A percentile compares a stretch with the other conserved stretches of the same genome.
These are phyloP conservation scores for Symbiodinium natans DNA, from an alignment of 73 alveolate species.

Conservation along the genomic window DNA sequence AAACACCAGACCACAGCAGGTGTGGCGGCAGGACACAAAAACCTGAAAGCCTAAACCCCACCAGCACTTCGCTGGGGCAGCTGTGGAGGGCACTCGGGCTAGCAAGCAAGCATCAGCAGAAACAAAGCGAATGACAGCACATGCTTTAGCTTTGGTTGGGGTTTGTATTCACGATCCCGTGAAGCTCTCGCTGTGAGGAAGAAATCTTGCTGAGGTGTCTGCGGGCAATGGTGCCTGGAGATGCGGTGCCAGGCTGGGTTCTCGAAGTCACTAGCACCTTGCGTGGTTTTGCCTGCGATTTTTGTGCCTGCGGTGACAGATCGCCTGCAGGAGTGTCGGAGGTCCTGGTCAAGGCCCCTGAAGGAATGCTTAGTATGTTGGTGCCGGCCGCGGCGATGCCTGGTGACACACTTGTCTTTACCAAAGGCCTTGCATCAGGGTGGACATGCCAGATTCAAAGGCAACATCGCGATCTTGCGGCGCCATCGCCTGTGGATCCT, in stretches of 20 bases:
- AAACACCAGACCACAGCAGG: no score
- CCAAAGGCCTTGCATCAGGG: neutral
- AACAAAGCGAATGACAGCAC: no score
- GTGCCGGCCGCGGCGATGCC: conserved; percentile 48
- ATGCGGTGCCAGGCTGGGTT: conserved; percentile 74
- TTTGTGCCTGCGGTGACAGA: neutral
- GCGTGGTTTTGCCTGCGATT: neutral
- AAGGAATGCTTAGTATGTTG: conserved; percentile 25
- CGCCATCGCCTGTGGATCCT: conserved; percentile 13
- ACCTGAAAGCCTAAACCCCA: no score
- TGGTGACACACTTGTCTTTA: conserved; percentile 43
- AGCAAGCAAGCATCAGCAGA: no score
- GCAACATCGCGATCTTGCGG: neutral
- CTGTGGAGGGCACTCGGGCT: no score
- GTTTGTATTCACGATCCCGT: no score
- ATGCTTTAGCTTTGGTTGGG: no score
- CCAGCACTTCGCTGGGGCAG: no score
- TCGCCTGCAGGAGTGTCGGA: neutral
- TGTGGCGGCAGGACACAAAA: no score
- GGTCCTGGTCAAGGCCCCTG: neutral
- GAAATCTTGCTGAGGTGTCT: no score
- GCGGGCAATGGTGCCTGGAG: conserved; percentile 83
- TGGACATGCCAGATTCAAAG: neutral
- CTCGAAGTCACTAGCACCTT: neutral
- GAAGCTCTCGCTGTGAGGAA: no score